Conservation (phyloP, 2,329 filamentous ascomycete genomes). For the Exophiala phaeomuriformis region DNA sequence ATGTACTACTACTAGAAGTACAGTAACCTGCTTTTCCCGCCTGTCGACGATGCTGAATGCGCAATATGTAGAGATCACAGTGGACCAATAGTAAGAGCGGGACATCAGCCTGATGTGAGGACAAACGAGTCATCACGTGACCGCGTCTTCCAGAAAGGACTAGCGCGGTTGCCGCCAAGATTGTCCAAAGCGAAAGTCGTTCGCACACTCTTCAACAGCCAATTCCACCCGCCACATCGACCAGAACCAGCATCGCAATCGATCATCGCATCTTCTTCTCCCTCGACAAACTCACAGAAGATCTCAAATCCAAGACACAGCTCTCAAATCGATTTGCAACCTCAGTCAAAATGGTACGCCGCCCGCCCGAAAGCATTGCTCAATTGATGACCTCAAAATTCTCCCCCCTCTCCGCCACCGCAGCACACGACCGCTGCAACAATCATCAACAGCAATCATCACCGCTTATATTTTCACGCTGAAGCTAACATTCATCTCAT, state of each 20-base stretch:
- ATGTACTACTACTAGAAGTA: not conserved
- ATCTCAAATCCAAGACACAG: slow-evolving; percentile 1
- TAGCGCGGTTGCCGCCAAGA: slow-evolving; percentile 12
- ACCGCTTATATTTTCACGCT: slow-evolving; percentile 9
- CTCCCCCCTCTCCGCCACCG: slow-evolving; percentile 10
- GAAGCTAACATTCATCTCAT: slow-evolving; percentile 23
- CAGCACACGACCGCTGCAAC: slow-evolving; percentile 26
- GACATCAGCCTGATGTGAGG: not conserved
- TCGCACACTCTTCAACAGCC: slow-evolving; percentile 16
- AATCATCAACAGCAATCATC: slow-evolving; percentile 17
- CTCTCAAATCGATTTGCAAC: slow-evolving; percentile 8
- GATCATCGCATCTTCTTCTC: slow-evolving; percentile 29
- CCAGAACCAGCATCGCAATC: slow-evolving; percentile 29
- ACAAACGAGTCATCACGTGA: slow-evolving; percentile 4
- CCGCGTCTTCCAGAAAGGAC: not conserved
- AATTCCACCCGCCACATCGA: slow-evolving; percentile 17
- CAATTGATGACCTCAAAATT: slow-evolving; percentile 20
- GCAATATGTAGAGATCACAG: not conserved
- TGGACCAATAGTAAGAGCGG: not conserved
- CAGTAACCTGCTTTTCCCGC: too few relatives aligned
- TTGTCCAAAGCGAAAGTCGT: slow-evolving; percentile 13
- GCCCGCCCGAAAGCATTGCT: slow-evolving; percentile 1
- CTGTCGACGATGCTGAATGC: slow-evolving; percentile 10
- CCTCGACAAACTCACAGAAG: slow-evolving; percentile 33
- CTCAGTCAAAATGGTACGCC: slow-evolving; percentile 64